A percentile compares a stretch with the other conserved stretches of the same genome.
phyloP scores from a whole-genome alignment of 768 basidiomycete species.

The Fomitopsis pulvina region DNA sequence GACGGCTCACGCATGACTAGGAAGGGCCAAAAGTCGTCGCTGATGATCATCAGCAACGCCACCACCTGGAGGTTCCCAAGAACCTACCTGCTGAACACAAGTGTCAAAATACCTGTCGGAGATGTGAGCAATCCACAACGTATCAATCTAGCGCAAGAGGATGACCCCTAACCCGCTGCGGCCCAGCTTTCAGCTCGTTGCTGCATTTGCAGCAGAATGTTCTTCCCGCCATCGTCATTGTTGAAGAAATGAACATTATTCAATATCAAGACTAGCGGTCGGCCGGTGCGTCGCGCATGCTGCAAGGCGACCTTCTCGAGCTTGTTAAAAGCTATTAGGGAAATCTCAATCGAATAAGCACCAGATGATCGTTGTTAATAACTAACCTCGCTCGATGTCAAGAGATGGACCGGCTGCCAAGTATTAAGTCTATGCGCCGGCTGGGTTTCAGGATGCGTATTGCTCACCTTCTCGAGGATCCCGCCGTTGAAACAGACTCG shows the following conservation, averaged over 20 bases:
- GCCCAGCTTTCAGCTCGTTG: constrained; percentile 85
- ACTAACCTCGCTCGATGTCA: constrained; percentile 72
- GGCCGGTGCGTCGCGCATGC: constrained; percentile 45
- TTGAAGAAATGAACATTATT: constrained; percentile 75
- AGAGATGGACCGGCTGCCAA: constrained; percentile 60
- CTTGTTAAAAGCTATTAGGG: constrained; percentile 61
- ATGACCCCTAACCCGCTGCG: constrained; percentile 55
- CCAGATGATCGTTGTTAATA: background rate
- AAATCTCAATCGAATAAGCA: background rate
- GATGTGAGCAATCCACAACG: constrained; percentile 5
- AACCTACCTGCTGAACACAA: constrained; percentile 66
- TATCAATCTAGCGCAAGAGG: constrained; percentile 6
- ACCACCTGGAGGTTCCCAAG: constrained; percentile 4
- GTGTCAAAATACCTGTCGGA: constrained; percentile 57
- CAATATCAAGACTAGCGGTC: constrained; percentile 74
- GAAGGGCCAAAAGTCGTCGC: constrained; percentile 85
- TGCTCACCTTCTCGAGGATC: constrained; percentile 71
- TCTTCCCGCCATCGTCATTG: constrained; percentile 70
- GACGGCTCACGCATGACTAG: constrained; percentile 48
- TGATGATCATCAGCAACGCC: constrained; percentile 24
- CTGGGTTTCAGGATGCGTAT: background rate
- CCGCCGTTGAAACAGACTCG: constrained; percentile 70
- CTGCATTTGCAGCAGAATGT: constrained; percentile 81
- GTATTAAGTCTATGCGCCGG: background rate
- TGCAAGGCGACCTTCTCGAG: constrained; percentile 79